Base-by-base conservation (phyloP, 2,329 filamentous ascomycete genomes). In the Aspergillus oerlinghausenensis region DNA sequence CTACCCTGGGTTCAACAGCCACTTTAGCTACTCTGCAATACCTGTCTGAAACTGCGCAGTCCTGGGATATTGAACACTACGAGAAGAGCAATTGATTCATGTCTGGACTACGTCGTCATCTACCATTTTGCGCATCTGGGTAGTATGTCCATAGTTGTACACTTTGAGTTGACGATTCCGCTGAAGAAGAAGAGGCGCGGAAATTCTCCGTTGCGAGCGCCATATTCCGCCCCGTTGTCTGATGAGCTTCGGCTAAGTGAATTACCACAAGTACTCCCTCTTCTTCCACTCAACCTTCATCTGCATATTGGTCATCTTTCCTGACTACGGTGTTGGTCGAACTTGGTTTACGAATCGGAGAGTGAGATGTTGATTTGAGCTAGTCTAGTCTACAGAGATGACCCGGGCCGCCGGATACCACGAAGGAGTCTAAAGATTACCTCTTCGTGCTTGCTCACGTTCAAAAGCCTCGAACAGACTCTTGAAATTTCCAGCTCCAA, bases 401-500 rank as follows among this genome's bases (percentile, higher is more conserved):
- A 35, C 14, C 32, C 5, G 32, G 32, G 11, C 14, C 32, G 32
- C 14, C 32, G 5, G 32, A 38, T 38, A 38, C 4, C 35, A 38
- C n/a, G 5, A 25, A 23, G 10, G 17, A 23, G 26, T 23, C 75
- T 75, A 90, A 75, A 95, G 71, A 71, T 96, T 96, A 2, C 91
- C 91, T 56, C 92, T 80, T 73, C 87, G 78, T 26, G 85, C 90
- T 80, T 96, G 92, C 75, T 96, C 92, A 55, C 90, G 79, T 81
- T 96, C 92, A 73, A 96, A 94, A 0, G 92, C 91, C 80, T 96
- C 90, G 68, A 96, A 96, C 67, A 96, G 69, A 64, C 86, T 90
- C 84, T 92, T 96, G 77, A 96, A 96, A 74, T 96, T 96, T 1
- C 92, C 92, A 0, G 91, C 92, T 4, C 92, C 92, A 66, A 96